Evolutionary conservation across 2,329 filamentous ascomycete species (phyloP).

Genomic region (Pseudogymnoascus sp.): DNA sequence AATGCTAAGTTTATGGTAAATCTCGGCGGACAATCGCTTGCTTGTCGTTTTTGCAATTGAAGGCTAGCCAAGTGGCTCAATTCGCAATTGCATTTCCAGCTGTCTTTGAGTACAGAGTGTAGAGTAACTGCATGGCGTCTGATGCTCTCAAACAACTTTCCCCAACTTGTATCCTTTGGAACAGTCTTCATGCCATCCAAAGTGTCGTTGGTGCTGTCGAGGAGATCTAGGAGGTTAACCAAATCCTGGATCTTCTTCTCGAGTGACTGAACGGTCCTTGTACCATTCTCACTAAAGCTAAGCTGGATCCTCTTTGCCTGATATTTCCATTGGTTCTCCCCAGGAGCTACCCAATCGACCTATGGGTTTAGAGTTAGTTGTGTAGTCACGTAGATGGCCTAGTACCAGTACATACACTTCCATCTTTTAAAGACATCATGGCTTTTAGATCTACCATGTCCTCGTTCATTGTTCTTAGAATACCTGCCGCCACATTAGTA

Average conservation of each 20-base stretch:
- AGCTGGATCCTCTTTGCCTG: constrained; percentile 19
- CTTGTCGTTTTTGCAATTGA: constrained; percentile 16
- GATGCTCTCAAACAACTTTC: constrained; percentile 14
- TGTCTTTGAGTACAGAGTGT: constrained; percentile 17
- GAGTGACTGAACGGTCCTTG: constrained; percentile 13
- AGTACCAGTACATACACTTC: constrained; percentile 13
- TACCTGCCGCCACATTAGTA: neutral
- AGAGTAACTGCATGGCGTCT: constrained; percentile 17
- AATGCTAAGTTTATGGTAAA: constrained; percentile 15
- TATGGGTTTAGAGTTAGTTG: constrained; percentile 9
- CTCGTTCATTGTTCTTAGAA: constrained; percentile 15
- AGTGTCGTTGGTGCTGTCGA: neutral
- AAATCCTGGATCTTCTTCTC: constrained; percentile 18
- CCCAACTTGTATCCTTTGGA: neutral
- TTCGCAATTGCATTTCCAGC: constrained; percentile 20
- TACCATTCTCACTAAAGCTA: constrained; percentile 20
- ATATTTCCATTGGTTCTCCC: constrained; percentile 19
- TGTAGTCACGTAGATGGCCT: neutral
- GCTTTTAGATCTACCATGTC: constrained; percentile 16
- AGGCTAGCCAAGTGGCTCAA: constrained; percentile 15
- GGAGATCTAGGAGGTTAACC: neutral
- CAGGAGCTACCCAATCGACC: constrained; percentile 20
- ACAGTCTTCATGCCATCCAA: neutral
- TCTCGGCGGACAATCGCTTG: constrained; percentile 14
- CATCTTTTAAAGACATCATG: constrained; percentile 19